These are phyloP conservation scores for Corymbia citriodora DNA, from an alignment of 441 rosid genomes.

Conservation along the genomic window DNA sequence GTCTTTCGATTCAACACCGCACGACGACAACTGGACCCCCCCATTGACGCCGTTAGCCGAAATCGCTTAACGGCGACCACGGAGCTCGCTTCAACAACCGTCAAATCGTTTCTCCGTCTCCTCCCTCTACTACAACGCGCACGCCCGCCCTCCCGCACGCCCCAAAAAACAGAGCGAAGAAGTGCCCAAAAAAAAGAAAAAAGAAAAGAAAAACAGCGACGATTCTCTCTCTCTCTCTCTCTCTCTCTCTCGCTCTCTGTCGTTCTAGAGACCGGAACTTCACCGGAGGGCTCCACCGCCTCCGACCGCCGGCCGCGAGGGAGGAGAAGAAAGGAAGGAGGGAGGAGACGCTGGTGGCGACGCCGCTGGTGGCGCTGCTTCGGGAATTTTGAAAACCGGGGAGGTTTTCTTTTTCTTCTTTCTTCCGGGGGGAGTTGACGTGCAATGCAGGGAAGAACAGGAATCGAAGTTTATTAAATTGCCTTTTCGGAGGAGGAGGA, in stretches of 20 bases:
- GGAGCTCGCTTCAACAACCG: background rate
- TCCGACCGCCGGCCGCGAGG: background rate
- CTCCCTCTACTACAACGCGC: background rate
- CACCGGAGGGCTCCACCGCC: background rate
- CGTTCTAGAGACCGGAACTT: background rate
- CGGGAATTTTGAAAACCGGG: background rate
- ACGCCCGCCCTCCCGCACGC: background rate
- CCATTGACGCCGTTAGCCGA: background rate
- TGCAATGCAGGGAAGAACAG: conserved; percentile 55
- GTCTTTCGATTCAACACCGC: background rate
- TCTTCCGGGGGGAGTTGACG: conserved; percentile 29
- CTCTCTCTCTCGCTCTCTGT: background rate
- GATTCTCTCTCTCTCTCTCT: background rate
- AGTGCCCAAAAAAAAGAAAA: background rate
- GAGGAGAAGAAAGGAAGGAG: background rate
- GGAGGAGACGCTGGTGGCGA: background rate
- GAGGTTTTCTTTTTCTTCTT: background rate
- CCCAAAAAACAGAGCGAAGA: background rate
- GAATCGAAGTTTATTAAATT: conserved; percentile 19
- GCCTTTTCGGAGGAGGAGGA: conserved; percentile 4
- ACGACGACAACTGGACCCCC: background rate
- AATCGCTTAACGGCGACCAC: background rate
- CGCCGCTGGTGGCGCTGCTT: background rate
- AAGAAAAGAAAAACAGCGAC: background rate
- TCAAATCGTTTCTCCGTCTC: background rate